Percentiles rank a stretch among this genome's conserved stretches.
phyloP scores from a whole-genome alignment of 179 eudicot genomes.

The Gypsophila paniculata region DNA sequence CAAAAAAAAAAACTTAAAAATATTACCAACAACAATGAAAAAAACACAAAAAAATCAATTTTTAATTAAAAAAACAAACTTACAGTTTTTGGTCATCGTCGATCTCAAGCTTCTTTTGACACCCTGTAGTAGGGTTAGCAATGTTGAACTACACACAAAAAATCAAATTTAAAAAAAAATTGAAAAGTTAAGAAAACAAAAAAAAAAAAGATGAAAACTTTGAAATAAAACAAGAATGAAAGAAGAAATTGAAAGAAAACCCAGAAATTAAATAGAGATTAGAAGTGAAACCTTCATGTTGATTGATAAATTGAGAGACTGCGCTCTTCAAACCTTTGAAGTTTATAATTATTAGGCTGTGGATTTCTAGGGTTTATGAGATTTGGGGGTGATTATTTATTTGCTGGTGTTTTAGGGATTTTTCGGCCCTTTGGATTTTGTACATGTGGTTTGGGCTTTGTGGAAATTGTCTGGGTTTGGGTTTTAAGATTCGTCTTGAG shows the following conservation, averaged over 20 bases:
- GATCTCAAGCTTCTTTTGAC: constrained; percentile 89
- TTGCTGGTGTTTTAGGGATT: too few species aligned
- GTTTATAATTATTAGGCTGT: too few species aligned
- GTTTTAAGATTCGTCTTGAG: too few species aligned
- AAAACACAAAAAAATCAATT: too few species aligned
- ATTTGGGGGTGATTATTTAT: background rate
- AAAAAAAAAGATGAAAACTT: background rate
- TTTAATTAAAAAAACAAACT: background rate
- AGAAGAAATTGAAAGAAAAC: background rate
- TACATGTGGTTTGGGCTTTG: too few species aligned
- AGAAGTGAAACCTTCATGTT: constrained; percentile 8
- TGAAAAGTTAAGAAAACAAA: background rate
- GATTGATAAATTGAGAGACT: background rate
- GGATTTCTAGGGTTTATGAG: background rate
- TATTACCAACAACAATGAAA: background rate
- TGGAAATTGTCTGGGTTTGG: too few species aligned
- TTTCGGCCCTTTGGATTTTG: too few species aligned
- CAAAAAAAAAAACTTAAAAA: background rate
- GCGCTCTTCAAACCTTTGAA: background rate
- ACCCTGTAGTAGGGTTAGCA: constrained; percentile 80
- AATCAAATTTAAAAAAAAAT: background rate
- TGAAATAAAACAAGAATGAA: background rate
- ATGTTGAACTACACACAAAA: constrained; percentile 55
- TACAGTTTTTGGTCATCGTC: constrained; percentile 83
- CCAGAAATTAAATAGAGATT: background rate